Evolutionary conservation across 345 rosid genomes (phyloP), one percentile per base, ranked within the genome.

Genomic region (Linum trigynum): DNA sequence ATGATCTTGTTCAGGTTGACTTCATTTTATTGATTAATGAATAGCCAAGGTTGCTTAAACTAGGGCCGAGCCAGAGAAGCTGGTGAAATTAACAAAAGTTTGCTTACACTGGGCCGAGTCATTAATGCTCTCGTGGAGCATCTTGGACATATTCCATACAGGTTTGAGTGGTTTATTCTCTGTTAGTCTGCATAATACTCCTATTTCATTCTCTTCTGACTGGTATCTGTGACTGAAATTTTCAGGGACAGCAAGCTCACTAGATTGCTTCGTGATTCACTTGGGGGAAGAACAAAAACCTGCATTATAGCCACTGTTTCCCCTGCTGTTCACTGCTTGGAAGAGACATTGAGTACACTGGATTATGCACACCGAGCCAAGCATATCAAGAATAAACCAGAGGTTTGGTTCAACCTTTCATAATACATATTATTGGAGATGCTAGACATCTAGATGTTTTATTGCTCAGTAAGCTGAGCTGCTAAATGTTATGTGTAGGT

Each of bases 61-160:
- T 36, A 95, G 99, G 95, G 97, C 36, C 97, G 97, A 64, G 99
- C 99, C 42, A 88, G 97, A 75, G 99, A 95, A 77, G 99, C 99
- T 55, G 99, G 99, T 80, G 99, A 95, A 78, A 95, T 95, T 65
- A 95, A 95, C 77, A 95, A 95, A 77, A 91, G 99, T 78, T 85
- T 95, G 68, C 96, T 95, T 62, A 95, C 99, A 53, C 67, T 95
- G 69, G 99, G 97, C 48, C 81, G 99, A 71, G 99, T 95, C 12
- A 95, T 95, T 64, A 95, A 82, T 83, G 99, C 99, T 65, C 89
- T 95, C 68, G 99, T 95, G 56, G 99, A 95, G 81, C 99, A 95
- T 80, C 95, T 95, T 68, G 99, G 96, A 17, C 99, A 95, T 65
- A 62, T 95, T 56, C 97, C 99, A 5, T 95, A 95, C 87, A 91